These are phyloP conservation scores for Jaapia argillacea DNA, from an alignment of 768 basidiomycete species.

Conservation along the genomic window DNA sequence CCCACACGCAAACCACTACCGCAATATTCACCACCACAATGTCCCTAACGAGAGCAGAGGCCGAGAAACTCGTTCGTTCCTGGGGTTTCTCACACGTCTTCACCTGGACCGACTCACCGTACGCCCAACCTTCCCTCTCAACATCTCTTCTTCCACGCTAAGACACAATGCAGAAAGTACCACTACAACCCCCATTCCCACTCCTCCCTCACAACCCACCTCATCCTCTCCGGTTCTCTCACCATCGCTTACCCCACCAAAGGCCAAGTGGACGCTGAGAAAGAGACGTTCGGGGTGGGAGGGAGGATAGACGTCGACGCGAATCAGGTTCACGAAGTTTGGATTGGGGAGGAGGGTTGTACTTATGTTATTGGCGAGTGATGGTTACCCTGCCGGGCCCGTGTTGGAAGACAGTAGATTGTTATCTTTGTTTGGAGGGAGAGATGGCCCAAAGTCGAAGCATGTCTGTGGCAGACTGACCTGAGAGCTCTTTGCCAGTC, in stretches of 20 bases:
- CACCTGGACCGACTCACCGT: slow-evolving; percentile 19
- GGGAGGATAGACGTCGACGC: slow-evolving; percentile 18
- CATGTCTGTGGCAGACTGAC: no score
- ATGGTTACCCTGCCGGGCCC: no score
- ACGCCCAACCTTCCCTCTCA: slow-evolving; percentile 3
- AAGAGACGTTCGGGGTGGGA: slow-evolving; percentile 17
- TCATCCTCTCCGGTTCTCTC: slow-evolving; percentile 17
- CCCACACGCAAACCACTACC: no score
- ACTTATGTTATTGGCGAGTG: slow-evolving; percentile 20
- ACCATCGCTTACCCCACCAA: slow-evolving; percentile 14
- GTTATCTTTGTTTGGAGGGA: no score
- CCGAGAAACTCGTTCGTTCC: slow-evolving; percentile 14
- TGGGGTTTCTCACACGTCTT: slow-evolving; percentile 19
- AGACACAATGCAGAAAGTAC: slow-evolving; percentile 9
- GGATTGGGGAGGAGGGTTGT: slow-evolving; percentile 19
- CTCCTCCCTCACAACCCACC: slow-evolving; percentile 17
- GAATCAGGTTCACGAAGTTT: slow-evolving; percentile 18
- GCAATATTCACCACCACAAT: slow-evolving; percentile 5
- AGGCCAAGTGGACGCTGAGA: slow-evolving; percentile 11
- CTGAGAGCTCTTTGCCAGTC: no score
- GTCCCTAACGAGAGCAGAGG: slow-evolving; percentile 8
- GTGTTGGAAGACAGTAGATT: no score
- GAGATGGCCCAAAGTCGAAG: no score
- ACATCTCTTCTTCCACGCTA: neutral
- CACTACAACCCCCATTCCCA: slow-evolving; percentile 18